Percentiles rank a stretch among this genome's conserved stretches.
phyloP scores from a whole-genome alignment of 805 yeast species.

The Candida maltosa region DNA sequence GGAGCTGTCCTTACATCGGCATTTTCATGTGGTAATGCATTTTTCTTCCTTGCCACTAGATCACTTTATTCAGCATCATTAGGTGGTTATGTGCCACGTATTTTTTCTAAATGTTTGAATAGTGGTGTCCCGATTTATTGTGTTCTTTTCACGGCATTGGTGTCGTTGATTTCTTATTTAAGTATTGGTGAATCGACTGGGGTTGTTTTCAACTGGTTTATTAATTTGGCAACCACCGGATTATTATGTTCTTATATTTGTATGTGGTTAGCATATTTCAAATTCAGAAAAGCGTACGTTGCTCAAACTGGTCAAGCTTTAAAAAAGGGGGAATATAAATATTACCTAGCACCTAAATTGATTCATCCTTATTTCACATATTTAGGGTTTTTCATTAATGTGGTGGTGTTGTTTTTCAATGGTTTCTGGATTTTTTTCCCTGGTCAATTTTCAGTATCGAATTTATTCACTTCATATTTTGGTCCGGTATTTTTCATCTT shows the following conservation, averaged over 20 bases:
- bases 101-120: slow-evolving; percentile 27
- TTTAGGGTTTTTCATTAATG: slow-evolving; percentile 19
- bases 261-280: slow-evolving; percentile 30
- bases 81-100: slow-evolving; percentile 33
- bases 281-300: slow-evolving; percentile 23
- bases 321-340: slow-evolving; percentile 11
- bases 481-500: slow-evolving; percentile 29
- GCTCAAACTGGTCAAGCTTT: slow-evolving; percentile 22
- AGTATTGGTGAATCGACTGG: slow-evolving; percentile 23
- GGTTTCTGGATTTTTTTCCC: slow-evolving; percentile 44
- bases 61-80: slow-evolving; percentile 30
- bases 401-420: slow-evolving; percentile 28
- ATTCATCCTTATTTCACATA: slow-evolving; percentile 25
- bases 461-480: slow-evolving; percentile 35
- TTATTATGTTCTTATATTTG: slow-evolving; percentile 26
- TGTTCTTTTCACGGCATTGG: slow-evolving; percentile 17
- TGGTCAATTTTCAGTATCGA: slow-evolving; percentile 28
- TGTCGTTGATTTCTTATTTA: slow-evolving; percentile 27
- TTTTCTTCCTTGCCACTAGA: slow-evolving; percentile 34
- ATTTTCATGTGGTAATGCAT: slow-evolving; percentile 37
- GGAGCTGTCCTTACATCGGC: slow-evolving; percentile 31
- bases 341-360: slow-evolving; percentile 18
- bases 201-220: slow-evolving; percentile 34
- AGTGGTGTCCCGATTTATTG: slow-evolving; percentile 33
- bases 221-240: slow-evolving; percentile 35